Conservation (phyloP, 129 eudicot species). For the Centrapalus pauciflorus region DNA sequence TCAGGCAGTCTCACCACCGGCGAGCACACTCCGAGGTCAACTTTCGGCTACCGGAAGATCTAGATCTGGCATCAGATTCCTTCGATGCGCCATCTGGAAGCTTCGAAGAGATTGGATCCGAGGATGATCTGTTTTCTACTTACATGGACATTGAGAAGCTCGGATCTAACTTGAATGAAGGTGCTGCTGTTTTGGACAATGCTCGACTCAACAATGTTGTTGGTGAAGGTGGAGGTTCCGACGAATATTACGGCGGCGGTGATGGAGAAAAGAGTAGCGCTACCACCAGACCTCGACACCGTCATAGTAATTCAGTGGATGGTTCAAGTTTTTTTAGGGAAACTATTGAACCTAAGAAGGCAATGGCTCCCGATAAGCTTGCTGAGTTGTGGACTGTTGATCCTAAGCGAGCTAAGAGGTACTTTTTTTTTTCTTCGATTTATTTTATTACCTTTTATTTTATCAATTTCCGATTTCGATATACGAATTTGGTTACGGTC, state of each 20-base stretch:
- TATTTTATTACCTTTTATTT: neutral
- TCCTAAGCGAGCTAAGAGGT: conserved; percentile 92
- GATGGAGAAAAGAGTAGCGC: conserved; percentile 21
- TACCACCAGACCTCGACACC: conserved; percentile 47
- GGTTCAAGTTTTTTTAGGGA: conserved; percentile 39
- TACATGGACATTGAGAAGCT: conserved; percentile 74
- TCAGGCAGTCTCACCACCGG: conserved; percentile 61
- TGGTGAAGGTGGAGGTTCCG: conserved; percentile 21
- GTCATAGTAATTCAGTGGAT: conserved; percentile 62
- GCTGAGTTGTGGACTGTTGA: conserved; percentile 79
- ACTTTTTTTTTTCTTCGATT: neutral
- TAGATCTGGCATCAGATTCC: conserved; percentile 53
- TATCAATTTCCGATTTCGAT: neutral
- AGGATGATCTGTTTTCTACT: conserved; percentile 66
- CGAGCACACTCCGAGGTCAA: conserved; percentile 71
- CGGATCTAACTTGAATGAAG: conserved; percentile 29
- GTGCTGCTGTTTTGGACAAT: neutral
- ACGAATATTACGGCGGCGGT: conserved; percentile 2
- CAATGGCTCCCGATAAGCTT: conserved; percentile 79
- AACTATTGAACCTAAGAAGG: conserved; percentile 77
- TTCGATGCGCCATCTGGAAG: conserved; percentile 53
- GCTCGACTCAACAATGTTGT: conserved; percentile 24
- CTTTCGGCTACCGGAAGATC: conserved; percentile 64
- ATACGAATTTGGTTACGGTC: neutral
- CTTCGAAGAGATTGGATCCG: conserved; percentile 56